Conservation (phyloP, 345 rosid genomes). For the Kernera saxatilis region DNA sequence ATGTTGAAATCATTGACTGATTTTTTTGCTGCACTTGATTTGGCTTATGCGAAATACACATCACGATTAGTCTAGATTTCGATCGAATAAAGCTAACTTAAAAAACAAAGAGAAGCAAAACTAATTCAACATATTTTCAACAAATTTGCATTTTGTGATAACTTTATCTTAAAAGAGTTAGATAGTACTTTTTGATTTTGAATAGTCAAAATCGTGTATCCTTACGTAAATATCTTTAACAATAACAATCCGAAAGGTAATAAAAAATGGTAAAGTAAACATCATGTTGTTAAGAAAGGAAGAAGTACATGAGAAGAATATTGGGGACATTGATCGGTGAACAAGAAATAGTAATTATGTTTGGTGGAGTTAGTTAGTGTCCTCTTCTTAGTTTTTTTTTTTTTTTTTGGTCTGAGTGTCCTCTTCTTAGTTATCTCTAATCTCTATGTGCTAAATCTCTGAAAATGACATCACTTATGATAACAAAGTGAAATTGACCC, state of each 20-base stretch:
- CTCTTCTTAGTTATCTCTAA: not conserved
- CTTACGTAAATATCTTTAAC: not conserved
- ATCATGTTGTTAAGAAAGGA: slow-evolving; percentile 24
- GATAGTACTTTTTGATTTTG: not conserved
- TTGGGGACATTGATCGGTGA: slow-evolving; percentile 24
- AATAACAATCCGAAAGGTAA: slow-evolving; percentile 7
- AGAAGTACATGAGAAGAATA: slow-evolving; percentile 15
- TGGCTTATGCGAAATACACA: not conserved
- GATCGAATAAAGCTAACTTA: not conserved
- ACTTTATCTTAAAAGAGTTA: not conserved
- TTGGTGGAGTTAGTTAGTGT: slow-evolving; percentile 31
- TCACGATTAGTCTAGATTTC: not conserved
- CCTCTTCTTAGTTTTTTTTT: too few species aligned
- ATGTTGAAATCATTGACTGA: not conserved
- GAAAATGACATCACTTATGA: slow-evolving; percentile 15
- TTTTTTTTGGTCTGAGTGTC: too few species aligned
- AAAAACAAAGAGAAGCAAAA: not conserved
- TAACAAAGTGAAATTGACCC: not conserved
- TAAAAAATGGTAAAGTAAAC: not conserved
- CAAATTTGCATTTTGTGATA: not conserved
- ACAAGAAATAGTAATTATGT: slow-evolving; percentile 25
- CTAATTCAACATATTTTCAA: not conserved
- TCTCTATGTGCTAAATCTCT: slow-evolving; percentile 10
- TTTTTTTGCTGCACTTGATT: not conserved
- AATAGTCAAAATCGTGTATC: not conserved